phyloP scores from a whole-genome alignment of 108 stramenopile species.

The Cyclotella kingstonii region DNA sequence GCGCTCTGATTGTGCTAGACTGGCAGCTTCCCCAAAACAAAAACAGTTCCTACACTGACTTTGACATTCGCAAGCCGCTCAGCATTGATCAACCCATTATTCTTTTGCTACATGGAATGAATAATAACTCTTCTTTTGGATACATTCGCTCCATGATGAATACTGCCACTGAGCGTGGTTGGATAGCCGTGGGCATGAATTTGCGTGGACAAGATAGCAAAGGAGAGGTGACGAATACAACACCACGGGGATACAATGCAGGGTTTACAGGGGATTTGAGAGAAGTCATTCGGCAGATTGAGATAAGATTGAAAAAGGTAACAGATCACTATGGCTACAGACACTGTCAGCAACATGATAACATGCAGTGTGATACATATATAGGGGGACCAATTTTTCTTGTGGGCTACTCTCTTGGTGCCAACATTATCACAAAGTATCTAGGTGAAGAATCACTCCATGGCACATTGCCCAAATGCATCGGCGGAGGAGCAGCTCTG shows the following conservation, averaged over 20 bases:
- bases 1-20: constrained; percentile 71
- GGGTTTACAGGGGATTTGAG: constrained; percentile 81
- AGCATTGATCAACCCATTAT: constrained; percentile 44
- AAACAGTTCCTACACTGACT: neutral
- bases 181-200: constrained; percentile 79
- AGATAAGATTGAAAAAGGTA: constrained; percentile 37
- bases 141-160: constrained; percentile 79
- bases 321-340: neutral
- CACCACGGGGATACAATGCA: constrained; percentile 74
- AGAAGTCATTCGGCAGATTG: constrained; percentile 56
- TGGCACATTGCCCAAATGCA: constrained; percentile 69
- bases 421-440: constrained; percentile 83
- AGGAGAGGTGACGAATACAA: constrained; percentile 44
- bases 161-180: constrained; percentile 70
- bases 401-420: constrained; percentile 76
- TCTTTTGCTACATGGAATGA: constrained; percentile 80
- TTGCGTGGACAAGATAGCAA: constrained; percentile 73
- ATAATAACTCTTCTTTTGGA: constrained; percentile 86
- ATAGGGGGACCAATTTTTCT: constrained; percentile 59
- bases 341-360: neutral
- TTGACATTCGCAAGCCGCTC: neutral
- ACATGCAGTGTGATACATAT: constrained; percentile 14
- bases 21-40: constrained; percentile 64
- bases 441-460: constrained; percentile 82
- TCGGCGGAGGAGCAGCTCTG: constrained; percentile 69